Evolutionary conservation across 2,329 filamentous ascomycete species (phyloP), one percentile per base, ranked within the genome.

Genomic region (Aurifilum marmelostoma): DNA sequence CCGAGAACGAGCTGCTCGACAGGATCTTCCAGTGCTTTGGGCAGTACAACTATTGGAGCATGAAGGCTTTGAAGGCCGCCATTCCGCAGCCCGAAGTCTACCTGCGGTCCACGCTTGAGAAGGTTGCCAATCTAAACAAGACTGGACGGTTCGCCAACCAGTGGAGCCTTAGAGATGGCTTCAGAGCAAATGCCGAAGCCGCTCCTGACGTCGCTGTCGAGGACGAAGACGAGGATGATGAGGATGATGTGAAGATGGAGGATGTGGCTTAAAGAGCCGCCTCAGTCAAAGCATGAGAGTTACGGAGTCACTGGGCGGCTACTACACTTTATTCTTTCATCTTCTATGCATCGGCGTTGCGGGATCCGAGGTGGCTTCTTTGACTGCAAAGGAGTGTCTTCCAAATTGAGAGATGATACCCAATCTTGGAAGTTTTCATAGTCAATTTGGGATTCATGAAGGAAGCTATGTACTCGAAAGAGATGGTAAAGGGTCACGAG

Each of bases 21-120:
- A 87, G 88, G 72, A 89, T 99, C 71, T 94, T 95, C 83, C 82
- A 87, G 63, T 91, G 90, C 77, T 99, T 97, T 88, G 88, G 90
- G 68, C 84, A 91, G 75, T 97, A 92, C 84, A 89, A 91, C 75
- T 98, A 96, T 80, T 99, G 95, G 94, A 90, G 92, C n/a, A 92
- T 98, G 85, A 94, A 93, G 76, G 88, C 91, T 6, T 87, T 99
- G 74, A 93, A 93, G 72, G 85, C 89, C 64, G 83, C 87, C 71
- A 87, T 97, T 52, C 88, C 90, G 70, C 96, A 99, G 80, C 96
- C 96, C 1, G 96, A 98, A 78, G 90, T 91, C n/a, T 98, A 94
- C 79, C 87, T 99, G 71, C 93, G 95, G 67, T 89, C 96, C 77
- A 91, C 90, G 0, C 82, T 99, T 73, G 91, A 94, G 72, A 89